Conservation (phyloP, 2,329 filamentous ascomycete genomes). For the Diaporthe citrichinensis region DNA sequence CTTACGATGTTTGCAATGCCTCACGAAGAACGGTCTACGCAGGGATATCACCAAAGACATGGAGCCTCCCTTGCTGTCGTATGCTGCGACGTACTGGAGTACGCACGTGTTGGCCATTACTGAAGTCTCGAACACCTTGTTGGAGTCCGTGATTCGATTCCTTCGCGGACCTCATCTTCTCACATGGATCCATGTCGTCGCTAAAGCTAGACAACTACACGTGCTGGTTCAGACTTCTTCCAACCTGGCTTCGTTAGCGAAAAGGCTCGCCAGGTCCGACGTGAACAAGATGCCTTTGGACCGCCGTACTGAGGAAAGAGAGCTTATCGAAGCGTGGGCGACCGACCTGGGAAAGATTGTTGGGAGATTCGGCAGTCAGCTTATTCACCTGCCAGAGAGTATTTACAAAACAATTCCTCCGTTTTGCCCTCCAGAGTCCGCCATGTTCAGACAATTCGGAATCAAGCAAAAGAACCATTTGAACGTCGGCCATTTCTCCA, state of each 20-base stretch:
- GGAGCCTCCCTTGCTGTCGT: conserved; percentile 43
- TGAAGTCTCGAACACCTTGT: background rate
- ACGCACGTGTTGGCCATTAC: background rate
- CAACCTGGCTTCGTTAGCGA: conserved; percentile 40
- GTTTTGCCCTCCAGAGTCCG: conserved; percentile 54
- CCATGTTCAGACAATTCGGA: conserved; percentile 52
- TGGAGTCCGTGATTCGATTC: background rate
- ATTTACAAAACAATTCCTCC: conserved; percentile 57
- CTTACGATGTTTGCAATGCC: conserved; percentile 43
- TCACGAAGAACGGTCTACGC: conserved; percentile 42
- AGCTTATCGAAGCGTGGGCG: conserved; percentile 50
- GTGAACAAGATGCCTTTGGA: conserved; percentile 31
- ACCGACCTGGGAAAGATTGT: conserved; percentile 53
- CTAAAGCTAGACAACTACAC: conserved; percentile 45
- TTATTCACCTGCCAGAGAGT: conserved; percentile 48
- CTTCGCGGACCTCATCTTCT: conserved; percentile 40
- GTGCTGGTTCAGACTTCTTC: conserved; percentile 48
- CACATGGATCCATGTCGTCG: conserved; percentile 52
- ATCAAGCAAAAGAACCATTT: conserved; percentile 42
- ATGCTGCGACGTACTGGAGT: conserved; percentile 38
- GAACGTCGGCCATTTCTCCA: conserved; percentile 40
- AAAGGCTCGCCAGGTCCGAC: conserved; percentile 28
- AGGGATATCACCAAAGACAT: conserved; percentile 32
- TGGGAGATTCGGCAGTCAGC: conserved; percentile 52
- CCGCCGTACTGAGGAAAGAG: conserved; percentile 40